Base-by-base conservation (phyloP, 495 filamentous ascomycete species). In the Xylaria curta region DNA sequence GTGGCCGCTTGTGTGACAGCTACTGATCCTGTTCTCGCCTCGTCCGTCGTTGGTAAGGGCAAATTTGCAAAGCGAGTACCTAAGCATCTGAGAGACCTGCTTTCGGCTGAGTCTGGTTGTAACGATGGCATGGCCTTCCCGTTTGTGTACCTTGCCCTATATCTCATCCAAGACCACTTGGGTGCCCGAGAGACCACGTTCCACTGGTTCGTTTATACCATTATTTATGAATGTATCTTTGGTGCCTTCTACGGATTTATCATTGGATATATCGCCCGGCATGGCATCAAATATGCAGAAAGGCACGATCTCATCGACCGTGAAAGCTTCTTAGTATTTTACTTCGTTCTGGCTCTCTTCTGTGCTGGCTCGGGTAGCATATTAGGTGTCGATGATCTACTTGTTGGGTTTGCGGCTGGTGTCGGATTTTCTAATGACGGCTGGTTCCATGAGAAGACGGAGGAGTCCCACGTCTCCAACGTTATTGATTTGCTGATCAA, bases 71-170 rank as follows among this genome's bases (percentile, higher is more conserved):
- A 97, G 81, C 89, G 97, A 70, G 94, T 99, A 26, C 97, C 97
- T 24, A 98, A 97, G 83, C 97, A 98, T 89, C 84, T 99, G 80
- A 89, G 97, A 83, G 97, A 99, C 81, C 74, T 99, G 15, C 87
- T 99, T 42, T 98, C 97, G 17, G 95, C 95, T 70, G 97, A 99
- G 81, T 98, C 97, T 1, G 97, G 97, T 31, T 99, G 97, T 86
- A 99, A 99, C 84, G 97, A 99, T 80, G 97, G 97, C 81, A 98
- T 98, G 97, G 96, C 97, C 21, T 99, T 99, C 82, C 97, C 97
- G 8, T 99, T 99, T 82, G 91, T 99, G 78, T 99, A 98, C 80
- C 87, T 98, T 19, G 88, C 91, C 2, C 85, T 97, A 59, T 98
- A 98, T 76, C 87, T 98, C 68, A 93, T 97, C 69, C 88, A 89